These are phyloP conservation scores for Paracoccidioides lutzii DNA, from an alignment of 2,329 filamentous ascomycete genomes.

Conservation along the genomic window DNA sequence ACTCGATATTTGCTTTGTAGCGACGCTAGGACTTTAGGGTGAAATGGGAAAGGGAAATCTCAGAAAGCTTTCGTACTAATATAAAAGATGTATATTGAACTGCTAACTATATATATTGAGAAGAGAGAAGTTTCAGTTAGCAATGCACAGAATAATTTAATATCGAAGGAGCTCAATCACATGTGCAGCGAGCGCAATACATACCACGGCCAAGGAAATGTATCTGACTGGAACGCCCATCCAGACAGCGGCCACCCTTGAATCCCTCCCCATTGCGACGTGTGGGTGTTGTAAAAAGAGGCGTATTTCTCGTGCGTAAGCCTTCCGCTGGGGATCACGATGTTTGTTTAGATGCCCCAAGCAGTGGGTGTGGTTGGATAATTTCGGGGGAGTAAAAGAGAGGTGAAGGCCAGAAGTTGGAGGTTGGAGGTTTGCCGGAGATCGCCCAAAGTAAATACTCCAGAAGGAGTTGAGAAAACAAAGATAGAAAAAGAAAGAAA, in stretches of 20 bases:
- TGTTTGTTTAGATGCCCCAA: neutral
- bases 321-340: neutral
- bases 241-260: conserved; percentile 22
- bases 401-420: neutral
- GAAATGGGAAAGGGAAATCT: neutral
- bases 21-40: neutral
- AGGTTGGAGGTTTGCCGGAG: neutral
- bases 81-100: conserved; percentile 33
- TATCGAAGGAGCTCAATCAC: too few relatives aligned
- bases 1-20: neutral
- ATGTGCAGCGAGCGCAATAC: neutral
- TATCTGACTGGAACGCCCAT: conserved; percentile 22
- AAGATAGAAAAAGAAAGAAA: neutral
- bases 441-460: neutral
- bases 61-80: conserved; percentile 22
- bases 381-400: neutral
- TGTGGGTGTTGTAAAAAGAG: conserved; percentile 3
- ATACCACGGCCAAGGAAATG: conserved; percentile 30
- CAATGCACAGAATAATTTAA: neutral
- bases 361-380: too few relatives aligned
- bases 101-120: conserved; percentile 24
- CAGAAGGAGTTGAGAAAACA: too few relatives aligned
- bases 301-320: neutral
- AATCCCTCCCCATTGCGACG: conserved; percentile 22
- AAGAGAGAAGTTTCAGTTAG: conserved; percentile 5